Evolutionary conservation across 345 rosid genomes (phyloP), one percentile per base, ranked within the genome.

Genomic region (Sisymbrium altissimum): DNA sequence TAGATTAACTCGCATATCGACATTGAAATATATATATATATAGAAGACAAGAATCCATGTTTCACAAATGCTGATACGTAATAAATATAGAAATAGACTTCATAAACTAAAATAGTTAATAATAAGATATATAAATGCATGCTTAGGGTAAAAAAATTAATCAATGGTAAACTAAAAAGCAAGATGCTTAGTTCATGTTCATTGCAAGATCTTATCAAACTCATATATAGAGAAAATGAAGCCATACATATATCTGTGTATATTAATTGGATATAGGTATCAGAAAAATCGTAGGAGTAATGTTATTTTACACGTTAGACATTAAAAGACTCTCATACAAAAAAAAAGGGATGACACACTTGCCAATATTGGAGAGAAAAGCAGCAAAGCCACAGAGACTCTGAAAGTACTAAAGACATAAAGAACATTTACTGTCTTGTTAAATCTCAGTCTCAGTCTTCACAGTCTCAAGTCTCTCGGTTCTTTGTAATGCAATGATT

Each of bases 341-440:
- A 56, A 59, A 55, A 29, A 70, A n/a, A n/a, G n/a, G 53, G 46
- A 13, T 63, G 67, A 46, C 55, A 76, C 65, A 64, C 35, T 62
- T 70, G 75, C 71, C 72, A 66, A 74, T 66, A 66, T 43, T 74
- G 72, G 39, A 65, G 65, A 45, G 72, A 70, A 44, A 68, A 59
- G 65, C 35, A 76, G 77, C 63, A 66, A 78, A 78, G 10, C 43
- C 68, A 86, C 92, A 84, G 90, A 80, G 85, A 87, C 83, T 86
- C 80, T 76, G 68, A 87, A 76, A 84, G 89, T 79, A 79, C 70
- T 46, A 77, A 79, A 84, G 77, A 77, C 91, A 89, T 46, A 86
- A 85, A 83, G 98, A 88, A 89, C 88, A 82, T 81, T 81, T 83
- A 65, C 68, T 73, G 89, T 81, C 83, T 84, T 75, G 92, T 82